These are phyloP conservation scores for Mortierella sp. DNA, from an alignment of 371 early-diverging fungal genomes.

Conservation along the genomic window DNA sequence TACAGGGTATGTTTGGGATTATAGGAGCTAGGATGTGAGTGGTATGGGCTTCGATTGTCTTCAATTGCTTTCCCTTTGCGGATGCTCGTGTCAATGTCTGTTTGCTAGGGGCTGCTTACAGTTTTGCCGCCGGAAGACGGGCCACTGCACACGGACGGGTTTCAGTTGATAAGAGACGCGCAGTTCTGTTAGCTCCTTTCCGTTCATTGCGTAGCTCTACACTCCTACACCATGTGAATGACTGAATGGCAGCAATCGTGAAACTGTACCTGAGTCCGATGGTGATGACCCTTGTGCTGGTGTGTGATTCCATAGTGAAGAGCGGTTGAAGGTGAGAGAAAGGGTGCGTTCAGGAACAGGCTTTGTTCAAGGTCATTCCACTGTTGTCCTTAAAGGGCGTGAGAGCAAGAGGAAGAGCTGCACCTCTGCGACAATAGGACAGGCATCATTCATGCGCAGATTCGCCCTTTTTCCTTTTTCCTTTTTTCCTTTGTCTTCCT, in stretches of 20 bases:
- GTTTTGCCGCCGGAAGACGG: conserved; percentile 57
- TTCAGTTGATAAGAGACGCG: too few species aligned
- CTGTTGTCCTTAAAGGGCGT: too few species aligned
- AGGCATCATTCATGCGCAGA: not conserved
- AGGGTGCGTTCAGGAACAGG: not conserved
- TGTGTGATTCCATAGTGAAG: not conserved
- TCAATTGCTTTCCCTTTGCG: not conserved
- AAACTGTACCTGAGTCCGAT: conserved; percentile 42
- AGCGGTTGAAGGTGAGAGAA: not conserved
- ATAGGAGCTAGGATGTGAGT: not conserved
- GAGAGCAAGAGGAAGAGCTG: too few species aligned
- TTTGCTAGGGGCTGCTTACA: conserved; percentile 10
- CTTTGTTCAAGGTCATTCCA: too few species aligned
- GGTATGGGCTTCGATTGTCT: too few species aligned
- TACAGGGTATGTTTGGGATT: conserved; percentile 20
- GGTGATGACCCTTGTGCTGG: conserved; percentile 24
- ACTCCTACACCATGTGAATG: too few species aligned
- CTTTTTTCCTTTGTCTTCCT: not conserved
- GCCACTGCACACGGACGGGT: conserved; percentile 25
- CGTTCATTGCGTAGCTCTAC: not conserved
- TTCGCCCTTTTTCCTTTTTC: not conserved
- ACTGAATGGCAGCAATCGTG: not conserved
- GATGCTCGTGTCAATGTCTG: not conserved
- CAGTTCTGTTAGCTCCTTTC: not conserved
- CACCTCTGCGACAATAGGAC: too few species aligned